Evolutionary conservation across 495 filamentous ascomycete genomes (phyloP), one percentile per base, ranked within the genome.

Genomic region (Aspergillus taichungensis): DNA sequence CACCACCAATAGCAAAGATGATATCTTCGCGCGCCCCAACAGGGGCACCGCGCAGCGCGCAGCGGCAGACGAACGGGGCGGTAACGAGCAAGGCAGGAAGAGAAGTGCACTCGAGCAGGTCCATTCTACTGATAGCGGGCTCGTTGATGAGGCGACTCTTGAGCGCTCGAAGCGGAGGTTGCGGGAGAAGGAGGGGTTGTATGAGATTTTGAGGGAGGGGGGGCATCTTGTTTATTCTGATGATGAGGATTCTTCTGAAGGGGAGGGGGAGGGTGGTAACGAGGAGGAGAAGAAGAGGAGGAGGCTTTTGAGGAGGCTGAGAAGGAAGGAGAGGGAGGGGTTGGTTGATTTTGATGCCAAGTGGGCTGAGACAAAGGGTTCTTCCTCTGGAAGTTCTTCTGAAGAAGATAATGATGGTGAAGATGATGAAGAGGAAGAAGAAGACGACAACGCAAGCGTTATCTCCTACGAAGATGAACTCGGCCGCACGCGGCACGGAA

Each of bases 331-430:
- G 43, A 63, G 65, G 40, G 76, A 75, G 54, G 77, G 64, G 7
- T 66, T 91, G 13, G 82, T 98, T 0, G 92, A 98, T 68, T 98
- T 97, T 57, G 90, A 96, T 64, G 71, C 80, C 35, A 98, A 97
- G 64, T 95, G 91, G 88, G 87, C 82, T n/a, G n/a, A n/a, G n/a
- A n/a, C n/a, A n/a, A n/a, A n/a, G n/a, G n/a, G n/a, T n/a, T n/a
- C n/a, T n/a, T n/a, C n/a, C n/a, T n/a, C n/a, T n/a, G n/a, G n/a
- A n/a, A n/a, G n/a, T n/a, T n/a, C n/a, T n/a, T n/a, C n/a, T n/a
- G n/a, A n/a, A n/a, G 64, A 68, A 10, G 68, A 63, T 1, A 55
- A 55, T 14, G 53, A 30, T 8, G 52, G 40, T 3, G 62, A 64
- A 0, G 61, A 59, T 0, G 64, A 57, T 0, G 53, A 45, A 1